Base-by-base conservation (phyloP, 192 early-diverging fungal species). In the Dimargaris cristalligena region DNA sequence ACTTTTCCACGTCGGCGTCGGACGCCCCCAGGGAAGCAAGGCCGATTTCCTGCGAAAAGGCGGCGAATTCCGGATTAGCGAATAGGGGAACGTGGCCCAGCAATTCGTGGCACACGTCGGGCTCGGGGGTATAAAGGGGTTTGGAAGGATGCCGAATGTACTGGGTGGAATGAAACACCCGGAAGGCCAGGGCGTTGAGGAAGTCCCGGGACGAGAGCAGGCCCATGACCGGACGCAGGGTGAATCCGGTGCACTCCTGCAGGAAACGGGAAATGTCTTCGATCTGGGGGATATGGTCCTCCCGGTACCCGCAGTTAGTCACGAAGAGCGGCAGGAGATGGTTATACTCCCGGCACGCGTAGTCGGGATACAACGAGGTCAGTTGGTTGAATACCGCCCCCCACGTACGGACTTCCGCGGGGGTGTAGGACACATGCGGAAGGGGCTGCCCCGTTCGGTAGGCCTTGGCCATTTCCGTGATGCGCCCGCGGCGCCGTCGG, bases 121-220 rank as follows among this genome's bases (percentile, higher is more conserved):
- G 84, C 67, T 93, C 92, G 25, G 93, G 93, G 3, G 93, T 96
- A 67, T 92, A 96, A 44, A 90, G 74, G 22, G 94, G 94, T 45
- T 77, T 75, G 3, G 88, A 90, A 67, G 86, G 80, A 66, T 97
- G 94, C 29, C 94, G 88, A 68, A 97, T 91, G 70, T 97, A 97
- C 74, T 97, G 94, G 11, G 94, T 97, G 44, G 83, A 87, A 71
- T 93, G 88, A 78, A 97, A 97, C 6, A 97, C 91, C 50, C 94
- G 83, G 78, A 97, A 97, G 3, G 91, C 94, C 67, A 97, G 80
- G 29, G 85, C 86, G 67, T 97, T 97, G 63, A 97, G 71, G 65
- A 97, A 97, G 69, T 97, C 94, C 31, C 94, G 76, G 31, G 86
- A 83, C 44, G 88, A 87, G 51, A 97, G 77, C 14, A 97, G 74